Percentiles rank a stretch among this genome's conserved stretches.
Conservation (phyloP, 1,284 basidiomycete genomes). For the Pseudomicrostroma phylloplanum region DNA sequence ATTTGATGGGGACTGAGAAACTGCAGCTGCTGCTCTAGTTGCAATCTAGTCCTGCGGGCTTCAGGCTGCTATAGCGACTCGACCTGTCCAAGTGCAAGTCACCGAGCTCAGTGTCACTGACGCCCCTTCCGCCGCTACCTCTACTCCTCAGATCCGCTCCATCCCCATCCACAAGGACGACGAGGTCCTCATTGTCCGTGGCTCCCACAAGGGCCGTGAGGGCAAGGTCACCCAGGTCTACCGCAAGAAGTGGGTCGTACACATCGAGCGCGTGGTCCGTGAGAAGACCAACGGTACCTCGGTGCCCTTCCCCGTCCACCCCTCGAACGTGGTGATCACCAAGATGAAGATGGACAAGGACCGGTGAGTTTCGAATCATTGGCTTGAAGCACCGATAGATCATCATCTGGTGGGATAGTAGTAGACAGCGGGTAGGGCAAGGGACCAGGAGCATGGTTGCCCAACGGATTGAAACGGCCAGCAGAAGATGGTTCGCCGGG, state of each 20-base stretch:
- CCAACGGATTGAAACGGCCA: neutral
- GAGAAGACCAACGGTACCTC: slow-evolving; percentile 98
- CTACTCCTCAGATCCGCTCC: slow-evolving; percentile 65
- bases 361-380: slow-evolving; percentile 29
- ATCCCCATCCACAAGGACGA: slow-evolving; percentile 96
- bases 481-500: no score
- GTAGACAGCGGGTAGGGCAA: neutral
- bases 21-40: no score
- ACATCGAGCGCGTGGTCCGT: slow-evolving; percentile 94
- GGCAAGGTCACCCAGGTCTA: slow-evolving; percentile 68
- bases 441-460: no score
- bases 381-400: neutral
- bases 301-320: slow-evolving; percentile 87
- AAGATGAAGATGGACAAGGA: slow-evolving; percentile 51
- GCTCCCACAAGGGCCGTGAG: slow-evolving; percentile 69
- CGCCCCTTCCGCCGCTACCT: no score
- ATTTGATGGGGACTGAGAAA: no score
- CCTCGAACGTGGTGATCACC: slow-evolving; percentile 88
- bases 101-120: no score
- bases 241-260: slow-evolving; percentile 99
- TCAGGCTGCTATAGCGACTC: no score
- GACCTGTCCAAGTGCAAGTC: no score
- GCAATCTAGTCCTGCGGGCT: no score
- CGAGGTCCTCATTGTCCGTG: slow-evolving; percentile 83
- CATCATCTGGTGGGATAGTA: neutral